Conservation (phyloP, 2,329 filamentous ascomycete genomes). For the Talaromyces sp. region DNA sequence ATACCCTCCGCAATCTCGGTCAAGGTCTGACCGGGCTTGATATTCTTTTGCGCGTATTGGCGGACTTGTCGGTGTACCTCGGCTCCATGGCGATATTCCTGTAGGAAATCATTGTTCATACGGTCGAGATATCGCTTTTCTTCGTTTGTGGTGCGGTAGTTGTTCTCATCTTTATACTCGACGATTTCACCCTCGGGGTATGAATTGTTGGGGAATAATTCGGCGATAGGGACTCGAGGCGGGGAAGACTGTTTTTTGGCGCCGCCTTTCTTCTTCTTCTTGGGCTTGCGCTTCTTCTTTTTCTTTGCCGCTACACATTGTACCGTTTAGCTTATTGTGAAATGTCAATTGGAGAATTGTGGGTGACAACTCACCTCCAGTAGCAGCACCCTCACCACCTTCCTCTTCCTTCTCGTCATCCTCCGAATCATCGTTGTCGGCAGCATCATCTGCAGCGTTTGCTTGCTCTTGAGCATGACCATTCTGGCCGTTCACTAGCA, state of each 20-base stretch:
- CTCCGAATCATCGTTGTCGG: constrained; percentile 54
- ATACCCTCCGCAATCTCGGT: constrained; percentile 85
- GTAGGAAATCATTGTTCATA: constrained; percentile 73
- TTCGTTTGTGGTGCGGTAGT: constrained; percentile 74
- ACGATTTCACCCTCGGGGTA: constrained; percentile 77
- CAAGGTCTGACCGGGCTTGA: constrained; percentile 75
- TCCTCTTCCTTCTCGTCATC: constrained; percentile 52
- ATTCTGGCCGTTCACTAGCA: constrained; percentile 40
- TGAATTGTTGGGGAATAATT: constrained; percentile 67
- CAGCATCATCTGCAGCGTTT: constrained; percentile 43
- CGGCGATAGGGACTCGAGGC: constrained; percentile 69
- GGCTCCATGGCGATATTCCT: constrained; percentile 79
- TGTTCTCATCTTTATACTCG: constrained; percentile 74
- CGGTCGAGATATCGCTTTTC: constrained; percentile 81
- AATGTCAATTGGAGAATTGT: not conserved
- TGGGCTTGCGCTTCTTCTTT: constrained; percentile 83
- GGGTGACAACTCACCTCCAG: constrained; percentile 32
- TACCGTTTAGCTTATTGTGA: not conserved
- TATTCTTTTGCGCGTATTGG: constrained; percentile 74
- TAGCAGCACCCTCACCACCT: constrained; percentile 37
- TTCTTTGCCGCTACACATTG: constrained; percentile 43
- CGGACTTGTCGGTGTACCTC: constrained; percentile 86
- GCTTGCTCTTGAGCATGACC: constrained; percentile 34
- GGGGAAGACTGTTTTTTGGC: constrained; percentile 72
- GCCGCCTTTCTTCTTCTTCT: constrained; percentile 61